phyloP scores from a whole-genome alignment of 2,329 filamentous ascomycete species.

The Apiospora koreana region DNA sequence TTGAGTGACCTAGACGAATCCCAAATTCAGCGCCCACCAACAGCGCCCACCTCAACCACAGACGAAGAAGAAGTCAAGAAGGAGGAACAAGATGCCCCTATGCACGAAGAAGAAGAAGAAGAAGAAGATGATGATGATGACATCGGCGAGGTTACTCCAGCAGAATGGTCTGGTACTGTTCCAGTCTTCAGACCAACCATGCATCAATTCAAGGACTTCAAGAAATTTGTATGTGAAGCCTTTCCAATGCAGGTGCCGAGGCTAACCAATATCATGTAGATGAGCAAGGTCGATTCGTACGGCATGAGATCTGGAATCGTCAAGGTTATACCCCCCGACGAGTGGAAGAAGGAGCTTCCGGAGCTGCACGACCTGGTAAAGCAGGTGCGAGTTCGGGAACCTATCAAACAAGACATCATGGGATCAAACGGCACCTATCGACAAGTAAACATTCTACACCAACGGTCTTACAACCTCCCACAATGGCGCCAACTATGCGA shows the following conservation, averaged over 20 bases:
- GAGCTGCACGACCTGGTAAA: slow-evolving; percentile 84
- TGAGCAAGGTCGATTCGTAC: slow-evolving; percentile 84
- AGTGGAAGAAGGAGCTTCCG: slow-evolving; percentile 86
- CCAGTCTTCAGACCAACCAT: slow-evolving; percentile 95
- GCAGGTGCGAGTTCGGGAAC: slow-evolving; percentile 89
- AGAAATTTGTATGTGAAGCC: slow-evolving; percentile 70
- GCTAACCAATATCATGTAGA: slow-evolving; percentile 45
- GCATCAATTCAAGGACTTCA: slow-evolving; percentile 92
- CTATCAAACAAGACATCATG: slow-evolving; percentile 98
- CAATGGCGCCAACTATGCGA: slow-evolving; percentile 95
- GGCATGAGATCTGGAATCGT: slow-evolving; percentile 98
- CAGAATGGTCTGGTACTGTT: slow-evolving; percentile 88
- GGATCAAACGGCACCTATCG: slow-evolving; percentile 94
- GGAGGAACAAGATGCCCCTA: slow-evolving; percentile 22
- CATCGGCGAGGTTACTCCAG: slow-evolving; percentile 77
- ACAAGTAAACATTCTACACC: slow-evolving; percentile 95
- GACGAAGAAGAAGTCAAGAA: slow-evolving; percentile 17
- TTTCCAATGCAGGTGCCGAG: not conserved
- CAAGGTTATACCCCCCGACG: slow-evolving; percentile 88
- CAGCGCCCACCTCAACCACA: slow-evolving; percentile 12
- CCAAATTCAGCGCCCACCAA: slow-evolving; percentile 15
- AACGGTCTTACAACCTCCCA: slow-evolving; percentile 92
- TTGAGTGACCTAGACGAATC: slow-evolving; percentile 61
- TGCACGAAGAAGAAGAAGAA: slow-evolving; percentile 40
- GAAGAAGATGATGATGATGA: no score